These are phyloP conservation scores for Cladosporium sp. DNA, from an alignment of 2,329 filamentous ascomycete genomes.

Conservation along the genomic window DNA sequence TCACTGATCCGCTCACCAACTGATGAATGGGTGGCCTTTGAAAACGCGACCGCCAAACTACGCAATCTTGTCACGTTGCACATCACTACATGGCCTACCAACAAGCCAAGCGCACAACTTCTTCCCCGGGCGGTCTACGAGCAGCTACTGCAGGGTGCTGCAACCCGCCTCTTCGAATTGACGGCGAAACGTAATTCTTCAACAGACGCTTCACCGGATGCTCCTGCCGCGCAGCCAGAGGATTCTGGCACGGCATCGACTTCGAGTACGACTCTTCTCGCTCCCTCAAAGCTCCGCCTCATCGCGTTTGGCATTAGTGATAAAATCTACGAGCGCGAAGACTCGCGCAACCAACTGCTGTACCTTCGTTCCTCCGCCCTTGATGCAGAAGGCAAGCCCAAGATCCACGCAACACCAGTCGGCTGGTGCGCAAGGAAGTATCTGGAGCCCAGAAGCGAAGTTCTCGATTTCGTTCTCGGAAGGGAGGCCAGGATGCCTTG, in stretches of 20 bases:
- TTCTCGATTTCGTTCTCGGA: conserved; percentile 43
- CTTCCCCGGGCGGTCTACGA: conserved; percentile 44
- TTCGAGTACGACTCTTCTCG: background rate
- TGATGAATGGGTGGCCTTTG: conserved; percentile 41
- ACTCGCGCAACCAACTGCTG: conserved; percentile 43
- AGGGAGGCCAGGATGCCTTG: conserved; percentile 34
- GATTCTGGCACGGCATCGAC: background rate
- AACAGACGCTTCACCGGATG: background rate
- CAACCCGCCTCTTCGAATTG: conserved; percentile 25
- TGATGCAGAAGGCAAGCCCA: conserved; percentile 39
- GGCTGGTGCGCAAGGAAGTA: conserved; percentile 44
- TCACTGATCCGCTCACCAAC: conserved; percentile 40
- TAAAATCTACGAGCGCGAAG: conserved; percentile 45
- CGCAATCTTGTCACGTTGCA: conserved; percentile 42
- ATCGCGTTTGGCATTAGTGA: conserved; percentile 46
- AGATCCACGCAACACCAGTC: conserved; percentile 40
- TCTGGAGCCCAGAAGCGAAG: conserved; percentile 42
- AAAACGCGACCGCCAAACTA: conserved; percentile 30
- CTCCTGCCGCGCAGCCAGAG: background rate
- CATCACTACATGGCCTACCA: conserved; percentile 47
- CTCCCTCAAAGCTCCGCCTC: conserved; percentile 35
- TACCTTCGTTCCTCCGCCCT: conserved; percentile 42
- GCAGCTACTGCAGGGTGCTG: conserved; percentile 35
- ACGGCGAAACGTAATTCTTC: conserved; percentile 14
- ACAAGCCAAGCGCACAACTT: conserved; percentile 36